Base-by-base conservation (phyloP, 2,329 filamentous ascomycete species). In the Fusarium fujikuroi region DNA sequence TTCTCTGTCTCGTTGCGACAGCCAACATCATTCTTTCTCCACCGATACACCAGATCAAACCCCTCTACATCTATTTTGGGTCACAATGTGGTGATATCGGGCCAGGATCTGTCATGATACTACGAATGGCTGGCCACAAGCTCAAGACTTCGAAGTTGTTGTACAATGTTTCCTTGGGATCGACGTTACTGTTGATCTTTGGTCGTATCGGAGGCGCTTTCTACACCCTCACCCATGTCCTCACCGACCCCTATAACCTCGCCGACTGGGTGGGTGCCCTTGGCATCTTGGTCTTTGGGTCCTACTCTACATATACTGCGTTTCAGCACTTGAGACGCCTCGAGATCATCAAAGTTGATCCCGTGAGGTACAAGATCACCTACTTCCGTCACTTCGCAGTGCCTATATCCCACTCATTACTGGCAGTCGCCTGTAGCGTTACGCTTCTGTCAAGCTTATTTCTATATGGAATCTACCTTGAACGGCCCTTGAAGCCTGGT, bases 61-160 rank as follows among this genome's bases (percentile, higher is more conserved):
- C 76, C 21, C n/a, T 78, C 3, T 78, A 76, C 32, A 71, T 79
- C 28, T 75, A 69, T 58, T 73, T 76, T 50, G 72, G 75, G 8
- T 75, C 77, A n/a, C 73, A 78, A 30, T 47, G 76, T 1, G 77
- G 77, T 12, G 76, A 79, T 34, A 52, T 78, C 10, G 70, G 70
- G 1, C 66, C 76, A 4, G 75, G 63, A 14, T 52, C 63, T n/a
- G 60, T 77, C 11, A 62, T 56, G 25, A 47, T 78, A 14, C 52
- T 79, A n/a, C 72, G 74, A 58, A 67, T 53, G n/a, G 46, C 52
- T 4, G 77, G 76, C 3, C 46, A 60, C 23, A 56, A 59, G 5
- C 63, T 74, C 9, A 28, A 57, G 11, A 74, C 63, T 5, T 78
- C 73, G 5, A 63, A 40, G 46, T 15, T 69, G 11, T 44, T 79